Percentiles rank a stretch among this genome's conserved stretches.
These are phyloP conservation scores for Sarcomyxa edulis DNA, from an alignment of 768 basidiomycete genomes.

Conservation along the genomic window DNA sequence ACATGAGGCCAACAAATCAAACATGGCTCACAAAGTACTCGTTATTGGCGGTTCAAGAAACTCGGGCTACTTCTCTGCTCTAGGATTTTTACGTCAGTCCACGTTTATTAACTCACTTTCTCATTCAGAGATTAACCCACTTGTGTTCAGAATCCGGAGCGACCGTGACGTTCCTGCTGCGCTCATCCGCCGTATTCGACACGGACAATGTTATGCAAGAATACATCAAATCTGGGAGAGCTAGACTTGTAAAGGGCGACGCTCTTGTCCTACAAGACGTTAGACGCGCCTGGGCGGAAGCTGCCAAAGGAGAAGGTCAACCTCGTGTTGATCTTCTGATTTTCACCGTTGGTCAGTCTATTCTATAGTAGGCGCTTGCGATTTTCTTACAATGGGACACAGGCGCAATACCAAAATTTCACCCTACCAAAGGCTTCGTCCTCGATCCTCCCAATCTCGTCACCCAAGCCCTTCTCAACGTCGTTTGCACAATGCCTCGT, in stretches of 20 bases:
- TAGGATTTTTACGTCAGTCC: slow-evolving; percentile 24
- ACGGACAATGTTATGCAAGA: slow-evolving; percentile 32
- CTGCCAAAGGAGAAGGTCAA: slow-evolving; percentile 18
- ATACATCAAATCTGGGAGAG: slow-evolving; percentile 34
- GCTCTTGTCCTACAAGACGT: slow-evolving; percentile 39
- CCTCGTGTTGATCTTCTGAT: slow-evolving; percentile 36
- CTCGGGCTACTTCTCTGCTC: slow-evolving; percentile 25
- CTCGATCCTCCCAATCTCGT: slow-evolving; percentile 36
- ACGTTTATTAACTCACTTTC: slow-evolving; percentile 3
- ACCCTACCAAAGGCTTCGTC: slow-evolving; percentile 28
- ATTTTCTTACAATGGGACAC: background rate
- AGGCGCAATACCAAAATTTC: slow-evolving; percentile 31
- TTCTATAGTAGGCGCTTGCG: background rate
- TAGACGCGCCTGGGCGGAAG: slow-evolving; percentile 30
- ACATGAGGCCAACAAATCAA: too few relatives aligned
- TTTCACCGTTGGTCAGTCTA: slow-evolving; percentile 40
- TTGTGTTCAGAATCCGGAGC: slow-evolving; percentile 31
- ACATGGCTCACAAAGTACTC: slow-evolving; percentile 12
- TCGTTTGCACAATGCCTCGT: slow-evolving; percentile 37
- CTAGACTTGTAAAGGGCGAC: slow-evolving; percentile 40
- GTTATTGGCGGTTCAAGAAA: slow-evolving; percentile 26
- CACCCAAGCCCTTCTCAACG: slow-evolving; percentile 34
- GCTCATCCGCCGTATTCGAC: slow-evolving; percentile 35
- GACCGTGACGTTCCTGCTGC: slow-evolving; percentile 45
- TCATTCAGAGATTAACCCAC: slow-evolving; percentile 10